Evolutionary conservation across 129 eudicot species (phyloP).

Genomic region (Centaurea solstitialis): DNA sequence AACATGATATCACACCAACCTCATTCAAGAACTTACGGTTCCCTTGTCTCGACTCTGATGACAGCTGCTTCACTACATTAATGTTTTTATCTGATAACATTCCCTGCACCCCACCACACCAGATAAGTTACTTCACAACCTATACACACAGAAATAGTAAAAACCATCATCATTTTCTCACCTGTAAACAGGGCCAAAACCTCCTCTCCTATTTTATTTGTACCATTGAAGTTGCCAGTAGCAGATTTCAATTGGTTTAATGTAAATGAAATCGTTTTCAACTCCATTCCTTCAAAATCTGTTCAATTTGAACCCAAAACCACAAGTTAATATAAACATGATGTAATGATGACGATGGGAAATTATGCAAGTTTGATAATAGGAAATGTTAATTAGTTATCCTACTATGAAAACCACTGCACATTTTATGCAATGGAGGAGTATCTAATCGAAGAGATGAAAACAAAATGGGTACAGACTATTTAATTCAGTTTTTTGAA

Average conservation of each 20-base stretch:
- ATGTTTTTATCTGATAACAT: constrained; percentile 50
- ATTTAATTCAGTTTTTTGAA: not conserved
- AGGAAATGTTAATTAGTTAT: no score
- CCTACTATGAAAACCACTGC: no score
- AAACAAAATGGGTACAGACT: no score
- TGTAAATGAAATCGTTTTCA: constrained; percentile 61
- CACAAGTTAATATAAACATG: not conserved
- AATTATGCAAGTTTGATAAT: no score
- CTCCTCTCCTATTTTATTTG: constrained; percentile 77
- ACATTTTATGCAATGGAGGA: no score
- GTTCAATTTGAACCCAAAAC: no score
- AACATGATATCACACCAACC: constrained; percentile 73
- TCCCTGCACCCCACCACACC: constrained; percentile 55
- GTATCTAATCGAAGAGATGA: no score
- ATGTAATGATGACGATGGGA: not conserved
- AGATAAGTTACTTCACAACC: not conserved
- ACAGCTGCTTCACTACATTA: constrained; percentile 73
- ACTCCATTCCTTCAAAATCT: constrained; percentile 65
- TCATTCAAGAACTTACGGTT: constrained; percentile 77
- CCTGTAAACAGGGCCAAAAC: constrained; percentile 83
- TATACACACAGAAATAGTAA: not conserved
- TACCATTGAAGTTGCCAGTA: constrained; percentile 55
- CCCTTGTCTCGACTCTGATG: constrained; percentile 70
- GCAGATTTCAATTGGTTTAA: constrained; percentile 65
- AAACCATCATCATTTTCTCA: not conserved